Evolutionary conservation across 1,284 basidiomycete species (phyloP).

Genomic region (Fistulinella cinereoalba): DNA sequence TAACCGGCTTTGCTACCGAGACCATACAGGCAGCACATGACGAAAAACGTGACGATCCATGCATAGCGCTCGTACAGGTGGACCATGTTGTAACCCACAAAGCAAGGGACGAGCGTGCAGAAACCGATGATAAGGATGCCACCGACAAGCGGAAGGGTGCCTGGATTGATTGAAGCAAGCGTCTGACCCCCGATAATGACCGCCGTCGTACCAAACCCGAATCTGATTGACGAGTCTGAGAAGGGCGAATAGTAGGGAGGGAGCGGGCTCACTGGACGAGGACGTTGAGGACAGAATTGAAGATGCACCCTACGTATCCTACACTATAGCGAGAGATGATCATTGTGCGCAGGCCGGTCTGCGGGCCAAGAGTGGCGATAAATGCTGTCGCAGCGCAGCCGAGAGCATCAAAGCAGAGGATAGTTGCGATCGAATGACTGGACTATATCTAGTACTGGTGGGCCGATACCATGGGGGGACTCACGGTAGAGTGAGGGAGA

Average conservation of each 20-base stretch:
- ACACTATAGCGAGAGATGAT: slow-evolving; percentile 52
- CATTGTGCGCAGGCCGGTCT: slow-evolving; percentile 38
- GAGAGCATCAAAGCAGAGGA: slow-evolving; percentile 45
- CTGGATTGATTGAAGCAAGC: slow-evolving; percentile 41
- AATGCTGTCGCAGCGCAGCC: slow-evolving; percentile 45
- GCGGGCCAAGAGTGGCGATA: slow-evolving; percentile 59
- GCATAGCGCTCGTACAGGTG: slow-evolving; percentile 62
- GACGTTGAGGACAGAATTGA: slow-evolving; percentile 60
- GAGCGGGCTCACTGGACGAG: slow-evolving; percentile 44
- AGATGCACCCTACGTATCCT: slow-evolving; percentile 52
- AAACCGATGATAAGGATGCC: slow-evolving; percentile 43
- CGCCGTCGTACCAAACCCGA: slow-evolving; percentile 45
- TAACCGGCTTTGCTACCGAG: slow-evolving; percentile 52
- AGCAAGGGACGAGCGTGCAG: slow-evolving; percentile 46
- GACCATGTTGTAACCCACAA: slow-evolving; percentile 51
- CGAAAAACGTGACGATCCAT: slow-evolving; percentile 55
- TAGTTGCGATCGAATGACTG: slow-evolving; percentile 44
- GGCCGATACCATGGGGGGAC: slow-evolving; percentile 14
- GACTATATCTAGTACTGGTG: slow-evolving; percentile 1
- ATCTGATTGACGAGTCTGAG: slow-evolving; percentile 24
- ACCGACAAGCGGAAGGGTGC: slow-evolving; percentile 28
- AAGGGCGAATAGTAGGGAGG: not conserved
- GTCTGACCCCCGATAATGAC: slow-evolving; percentile 52
- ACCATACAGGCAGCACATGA: slow-evolving; percentile 48
- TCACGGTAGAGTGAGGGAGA: slow-evolving; percentile 49